Evolutionary conservation across 2,329 filamentous ascomycete species (phyloP).

Genomic region (Colletotrichum navitas): DNA sequence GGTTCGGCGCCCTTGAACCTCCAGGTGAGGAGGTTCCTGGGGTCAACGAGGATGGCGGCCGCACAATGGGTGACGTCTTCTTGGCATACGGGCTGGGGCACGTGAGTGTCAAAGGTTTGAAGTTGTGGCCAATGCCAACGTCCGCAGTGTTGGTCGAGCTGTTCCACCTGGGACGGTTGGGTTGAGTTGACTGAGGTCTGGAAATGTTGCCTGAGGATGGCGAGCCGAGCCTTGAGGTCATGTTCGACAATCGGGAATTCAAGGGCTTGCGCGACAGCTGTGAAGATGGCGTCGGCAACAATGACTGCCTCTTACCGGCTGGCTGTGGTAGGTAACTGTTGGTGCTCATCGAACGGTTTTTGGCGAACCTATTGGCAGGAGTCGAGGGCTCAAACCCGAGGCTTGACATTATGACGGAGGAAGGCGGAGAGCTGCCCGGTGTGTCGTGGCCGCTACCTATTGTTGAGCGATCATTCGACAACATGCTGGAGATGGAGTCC

Average conservation of each 20-base stretch:
- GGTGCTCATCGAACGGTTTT: slow-evolving; percentile 62
- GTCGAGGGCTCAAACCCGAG: slow-evolving; percentile 64
- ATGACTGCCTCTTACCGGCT: slow-evolving; percentile 60
- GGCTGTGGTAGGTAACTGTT: slow-evolving; percentile 62
- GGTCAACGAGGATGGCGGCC: slow-evolving; percentile 59
- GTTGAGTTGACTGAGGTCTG: slow-evolving; percentile 60
- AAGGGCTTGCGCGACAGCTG: slow-evolving; percentile 57
- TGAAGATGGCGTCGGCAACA: slow-evolving; percentile 59
- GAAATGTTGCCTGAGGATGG: slow-evolving; percentile 53
- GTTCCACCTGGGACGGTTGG: slow-evolving; percentile 80
- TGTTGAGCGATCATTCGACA: slow-evolving; percentile 84
- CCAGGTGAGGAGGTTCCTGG: slow-evolving; percentile 52
- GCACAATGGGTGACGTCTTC: slow-evolving; percentile 55
- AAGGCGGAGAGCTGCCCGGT: slow-evolving; percentile 75
- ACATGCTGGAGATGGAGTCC: slow-evolving; percentile 92
- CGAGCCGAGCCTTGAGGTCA: slow-evolving; percentile 63
- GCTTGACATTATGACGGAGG: slow-evolving; percentile 71
- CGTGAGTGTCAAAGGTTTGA: slow-evolving; percentile 71
- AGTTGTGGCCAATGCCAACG: slow-evolving; percentile 76
- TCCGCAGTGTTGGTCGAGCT: slow-evolving; percentile 72
- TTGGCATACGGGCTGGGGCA: slow-evolving; percentile 70
- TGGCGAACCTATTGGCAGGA: slow-evolving; percentile 56
- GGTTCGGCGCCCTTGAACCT: slow-evolving; percentile 61
- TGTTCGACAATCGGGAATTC: slow-evolving; percentile 60
- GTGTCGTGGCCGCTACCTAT: slow-evolving; percentile 78